Evolutionary conservation across 1,284 basidiomycete genomes (phyloP), one percentile per base, ranked within the genome.

Genomic region (Trichosporon inkin): DNA sequence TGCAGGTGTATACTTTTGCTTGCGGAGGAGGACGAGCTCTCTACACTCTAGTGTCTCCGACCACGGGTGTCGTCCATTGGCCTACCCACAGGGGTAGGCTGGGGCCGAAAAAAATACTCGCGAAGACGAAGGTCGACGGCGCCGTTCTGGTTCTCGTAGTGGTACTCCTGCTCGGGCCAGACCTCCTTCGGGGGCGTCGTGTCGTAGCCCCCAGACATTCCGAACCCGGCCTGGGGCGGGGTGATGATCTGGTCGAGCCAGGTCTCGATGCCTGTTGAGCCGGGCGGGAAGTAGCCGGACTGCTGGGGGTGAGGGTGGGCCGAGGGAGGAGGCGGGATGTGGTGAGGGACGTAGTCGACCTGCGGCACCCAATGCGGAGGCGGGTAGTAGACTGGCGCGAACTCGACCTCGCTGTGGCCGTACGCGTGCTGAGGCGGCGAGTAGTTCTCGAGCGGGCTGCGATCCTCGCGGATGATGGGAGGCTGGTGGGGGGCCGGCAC

Each of bases 171-270:
- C 24, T 49, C 44, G n/a, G 44, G 44, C 44, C 44, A 49, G 44
- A 49, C 44, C 44, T 49, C 44, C 44, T 49, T 49, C 44, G 44
- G 44, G 22, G 44, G 44, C n/a, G 44, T 49, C 24, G 44, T 49
- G 24, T 49, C 44, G 44, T 49, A 49, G 44, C 44, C 44, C 14
- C 44, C 44, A 49, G 24, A 28, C 44, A 49, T 49, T 8, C 44
- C 44, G 28, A 49, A 49, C 44, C 44, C 44, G 22, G 24, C 16
- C 44, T 49, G 44, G 13, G 44, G 44, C 24, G 44, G 44, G 14
- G 56, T 54, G 19, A 57, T 44, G 38, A 61, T 61, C 35, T 60
- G 59, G 55, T 60, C 55, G 7, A 60, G 35, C 59, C 59, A 60
- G n/a, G 37, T 53, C 40, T 60, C 59, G 22, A 60, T 59, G 6